These are phyloP conservation scores for Corymbia maculata DNA, from an alignment of 345 rosid species.

Conservation along the genomic window DNA sequence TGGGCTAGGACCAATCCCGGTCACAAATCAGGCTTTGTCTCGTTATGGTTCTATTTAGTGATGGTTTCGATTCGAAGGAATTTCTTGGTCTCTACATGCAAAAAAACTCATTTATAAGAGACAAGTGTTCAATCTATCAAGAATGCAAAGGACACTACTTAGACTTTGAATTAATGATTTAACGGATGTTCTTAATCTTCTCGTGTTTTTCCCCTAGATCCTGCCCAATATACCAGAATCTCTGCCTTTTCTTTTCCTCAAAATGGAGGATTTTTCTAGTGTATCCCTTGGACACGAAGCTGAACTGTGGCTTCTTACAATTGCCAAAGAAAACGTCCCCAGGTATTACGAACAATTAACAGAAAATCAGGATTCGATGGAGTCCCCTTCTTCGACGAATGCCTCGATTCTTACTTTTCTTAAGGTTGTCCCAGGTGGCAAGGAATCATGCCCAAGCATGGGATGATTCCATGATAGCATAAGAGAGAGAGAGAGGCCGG, in stretches of 20 bases:
- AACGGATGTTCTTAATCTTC: not conserved
- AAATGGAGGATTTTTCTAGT: not conserved
- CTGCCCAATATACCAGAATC: not conserved
- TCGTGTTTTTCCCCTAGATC: not conserved
- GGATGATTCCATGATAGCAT: not conserved
- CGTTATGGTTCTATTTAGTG: not conserved
- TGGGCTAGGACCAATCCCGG: rapidly evolving
- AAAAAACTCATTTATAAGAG: not conserved
- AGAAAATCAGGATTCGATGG: not conserved
- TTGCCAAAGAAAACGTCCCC: not conserved
- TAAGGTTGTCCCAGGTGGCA: not conserved
- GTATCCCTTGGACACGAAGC: not conserved
- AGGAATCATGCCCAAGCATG: not conserved
- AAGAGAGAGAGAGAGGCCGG: not conserved
- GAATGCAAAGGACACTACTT: not conserved
- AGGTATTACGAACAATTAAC: too few species aligned
- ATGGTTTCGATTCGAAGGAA: not conserved
- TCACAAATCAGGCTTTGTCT: rapidly evolving
- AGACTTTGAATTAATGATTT: not conserved
- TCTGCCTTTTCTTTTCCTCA: not conserved
- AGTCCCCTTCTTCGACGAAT: too few species aligned
- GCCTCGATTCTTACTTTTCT: too few species aligned
- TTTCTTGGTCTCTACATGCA: rapidly evolving
- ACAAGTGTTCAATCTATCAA: rapidly evolving
- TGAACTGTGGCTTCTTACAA: not conserved